Base-by-base conservation (phyloP, 2,329 filamentous ascomycete genomes). In the Cladobotryum protrusum region DNA sequence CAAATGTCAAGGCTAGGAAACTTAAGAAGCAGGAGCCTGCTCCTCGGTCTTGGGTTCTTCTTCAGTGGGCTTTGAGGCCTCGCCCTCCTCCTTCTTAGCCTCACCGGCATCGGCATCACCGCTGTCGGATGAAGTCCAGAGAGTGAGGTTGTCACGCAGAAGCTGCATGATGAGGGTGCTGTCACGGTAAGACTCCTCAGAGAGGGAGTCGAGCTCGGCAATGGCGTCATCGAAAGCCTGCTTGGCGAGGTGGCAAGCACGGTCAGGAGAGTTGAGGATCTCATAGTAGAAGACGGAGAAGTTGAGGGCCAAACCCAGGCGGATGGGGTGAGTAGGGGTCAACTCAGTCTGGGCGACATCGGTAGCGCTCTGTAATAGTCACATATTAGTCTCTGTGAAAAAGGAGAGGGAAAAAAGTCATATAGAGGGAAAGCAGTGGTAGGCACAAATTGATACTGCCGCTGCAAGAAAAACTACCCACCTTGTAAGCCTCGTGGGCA, bases 281-380 rank as follows among this genome's bases (percentile, higher is more conserved):
- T 96, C 93, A 75, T 96, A 96, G 84, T 96, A 96, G 81, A 96
- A 96, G 66, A 96, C 92, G 58, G 91, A 96, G 84, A 97, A 96
- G 86, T 96, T 97, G 63, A 97, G 85, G 61, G 92, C 92, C 66
- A 97, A 86, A 72, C 92, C 92, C 59, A 97, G 89, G 67, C 92
- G 91, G 78, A 97, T 97, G 64, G 92, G 92, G 81, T 97, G 92
- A 55, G 93, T 97, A 56, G 92, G 92, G 56, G 92, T 92, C 63
- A 97, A 86, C 75, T 97, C 92, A 60, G 89, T 96, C 81, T 96
- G 92, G 63, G 93, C 93, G 67, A 97, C 92, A 67, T 96, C 92
- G 77, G 92, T 97, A 63, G 92, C 92, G 74, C 88, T 95, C 90
- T 93, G 66, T 50, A 4, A n/a, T 6, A 18, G 37, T n/a, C 37